A percentile compares a stretch with the other conserved stretches of the same genome.
These are phyloP conservation scores for Hygrocybe coccinea DNA, from an alignment of 768 basidiomycete species.

Conservation along the genomic window DNA sequence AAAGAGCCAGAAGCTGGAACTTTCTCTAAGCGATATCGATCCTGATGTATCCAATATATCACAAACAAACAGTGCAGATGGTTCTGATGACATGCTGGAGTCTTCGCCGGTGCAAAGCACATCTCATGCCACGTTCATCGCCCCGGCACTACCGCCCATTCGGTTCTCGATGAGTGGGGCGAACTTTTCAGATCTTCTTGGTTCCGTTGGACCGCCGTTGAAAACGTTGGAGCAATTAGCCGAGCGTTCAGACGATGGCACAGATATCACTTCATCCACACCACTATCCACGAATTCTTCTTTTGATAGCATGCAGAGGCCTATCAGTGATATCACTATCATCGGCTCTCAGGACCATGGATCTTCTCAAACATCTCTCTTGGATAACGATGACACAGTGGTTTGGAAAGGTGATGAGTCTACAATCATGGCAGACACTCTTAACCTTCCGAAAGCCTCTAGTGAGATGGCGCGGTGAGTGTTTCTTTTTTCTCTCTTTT, in stretches of 20 bases:
- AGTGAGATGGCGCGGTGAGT: neutral
- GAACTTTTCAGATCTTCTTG: slow-evolving; percentile 76
- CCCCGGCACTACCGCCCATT: slow-evolving; percentile 84
- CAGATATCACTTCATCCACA: slow-evolving; percentile 9
- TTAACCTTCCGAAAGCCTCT: neutral
- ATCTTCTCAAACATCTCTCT: slow-evolving; percentile 6
- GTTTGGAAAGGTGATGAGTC: neutral
- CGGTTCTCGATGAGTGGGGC: slow-evolving; percentile 81
- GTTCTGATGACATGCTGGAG: slow-evolving; percentile 47
- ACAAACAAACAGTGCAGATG: slow-evolving; percentile 31
- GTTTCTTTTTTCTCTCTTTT: neutral
- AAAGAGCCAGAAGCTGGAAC: neutral
- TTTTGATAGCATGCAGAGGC: slow-evolving; percentile 20
- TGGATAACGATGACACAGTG: neutral
- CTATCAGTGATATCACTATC: slow-evolving; percentile 24
- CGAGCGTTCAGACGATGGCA: slow-evolving; percentile 35
- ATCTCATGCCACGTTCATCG: slow-evolving; percentile 73
- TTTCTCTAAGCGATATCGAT: slow-evolving; percentile 21
- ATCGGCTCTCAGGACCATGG: slow-evolving; percentile 7
- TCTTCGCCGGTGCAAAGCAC: slow-evolving; percentile 62
- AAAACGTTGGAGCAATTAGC: slow-evolving; percentile 46
- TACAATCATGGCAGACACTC: neutral
- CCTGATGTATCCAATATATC: slow-evolving; percentile 15
- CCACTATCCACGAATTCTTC: slow-evolving; percentile 33
- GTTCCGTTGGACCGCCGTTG: slow-evolving; percentile 48